A percentile compares a stretch with the other conserved stretches of the same genome.
Conservation (phyloP, 768 basidiomycete genomes). For the Panaeolus cyanescens region DNA sequence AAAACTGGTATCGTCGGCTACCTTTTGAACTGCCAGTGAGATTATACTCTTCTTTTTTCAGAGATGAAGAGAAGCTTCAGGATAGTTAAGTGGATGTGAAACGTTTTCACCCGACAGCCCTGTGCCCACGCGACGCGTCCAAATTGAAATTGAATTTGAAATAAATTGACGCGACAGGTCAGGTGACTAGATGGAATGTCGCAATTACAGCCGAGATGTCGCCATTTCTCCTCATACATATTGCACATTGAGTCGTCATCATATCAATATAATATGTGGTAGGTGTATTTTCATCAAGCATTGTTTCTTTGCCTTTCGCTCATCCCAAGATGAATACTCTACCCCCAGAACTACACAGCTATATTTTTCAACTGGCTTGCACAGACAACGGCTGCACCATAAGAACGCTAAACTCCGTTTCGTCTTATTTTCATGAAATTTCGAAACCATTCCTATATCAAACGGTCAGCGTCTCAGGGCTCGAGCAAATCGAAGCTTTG, state of each 20-base stretch:
- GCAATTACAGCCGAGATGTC: neutral
- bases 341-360: conserved; percentile 46
- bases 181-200: neutral
- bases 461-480: conserved; percentile 35
- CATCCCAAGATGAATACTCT: conserved; percentile 30
- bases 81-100: too few relatives aligned
- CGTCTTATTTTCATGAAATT: conserved; percentile 39
- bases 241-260: conserved; percentile 1
- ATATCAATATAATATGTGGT: neutral
- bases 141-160: too few relatives aligned
- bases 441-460: conserved; percentile 41
- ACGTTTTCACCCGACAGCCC: too few relatives aligned
- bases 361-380: conserved; percentile 45
- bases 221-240: neutral
- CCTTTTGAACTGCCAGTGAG: too few relatives aligned
- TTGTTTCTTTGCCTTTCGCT: neutral
- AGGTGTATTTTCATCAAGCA: neutral
- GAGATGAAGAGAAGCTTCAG: too few relatives aligned
- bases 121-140: too few relatives aligned
- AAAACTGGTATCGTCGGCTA: too few relatives aligned
- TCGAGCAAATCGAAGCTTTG: conserved; percentile 26
- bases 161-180: neutral
- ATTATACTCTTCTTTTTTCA: too few relatives aligned
- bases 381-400: conserved; percentile 38
- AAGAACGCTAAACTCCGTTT: conserved; percentile 38